Evolutionary conservation across 768 basidiomycete species (phyloP), one percentile per base, ranked within the genome.

Genomic region (Mycena crocata): DNA sequence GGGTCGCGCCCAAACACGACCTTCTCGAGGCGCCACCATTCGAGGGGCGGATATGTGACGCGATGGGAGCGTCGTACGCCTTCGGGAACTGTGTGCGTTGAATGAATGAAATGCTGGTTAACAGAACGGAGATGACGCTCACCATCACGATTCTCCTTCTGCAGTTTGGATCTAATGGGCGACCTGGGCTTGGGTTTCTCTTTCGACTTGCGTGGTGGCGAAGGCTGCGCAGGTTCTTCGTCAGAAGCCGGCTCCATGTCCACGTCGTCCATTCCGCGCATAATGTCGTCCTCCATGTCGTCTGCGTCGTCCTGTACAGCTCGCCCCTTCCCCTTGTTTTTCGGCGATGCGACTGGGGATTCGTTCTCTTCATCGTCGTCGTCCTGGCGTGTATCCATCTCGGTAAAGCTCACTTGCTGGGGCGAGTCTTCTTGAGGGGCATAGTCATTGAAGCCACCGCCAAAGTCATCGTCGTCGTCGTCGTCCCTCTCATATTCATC

Each of bases 11-110:
- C 91, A 72, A 95, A 98, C 2, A 96, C 90, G 26, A 95, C 86
- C 67, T 89, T 91, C 79, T 99, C 97, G 70, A 89, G 88, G n/a
- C 95, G 88, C 97, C 97, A 99, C 83, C 86, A 97, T 42, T 94
- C 93, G 37, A 99, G 82, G 5, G 96, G 97, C 52, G 80, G 80
- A 71, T 88, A 89, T 34, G 88, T 88, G 57, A 86, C 82, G 26
- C 96, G 89, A 51, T 81, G 80, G 32, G 94, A 91, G 54, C 92
- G 89, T 21, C 95, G 90, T 2, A 93, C 81, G 26, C 90, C 90
- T 49, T 83, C 79, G n/a, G 73, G 69, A 5, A 74, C 83, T 84
- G 64, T 0, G 15, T 6, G 26, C n/a, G n/a, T n/a, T n/a, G n/a
- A 49, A 42, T 40, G 31, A 46, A 28, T 60, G 24, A 55, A 24